A percentile compares a stretch with the other conserved stretches of the same genome.
Conservation (phyloP, 1,139 yeast species). For the Trichomonascaceae sp. region DNA sequence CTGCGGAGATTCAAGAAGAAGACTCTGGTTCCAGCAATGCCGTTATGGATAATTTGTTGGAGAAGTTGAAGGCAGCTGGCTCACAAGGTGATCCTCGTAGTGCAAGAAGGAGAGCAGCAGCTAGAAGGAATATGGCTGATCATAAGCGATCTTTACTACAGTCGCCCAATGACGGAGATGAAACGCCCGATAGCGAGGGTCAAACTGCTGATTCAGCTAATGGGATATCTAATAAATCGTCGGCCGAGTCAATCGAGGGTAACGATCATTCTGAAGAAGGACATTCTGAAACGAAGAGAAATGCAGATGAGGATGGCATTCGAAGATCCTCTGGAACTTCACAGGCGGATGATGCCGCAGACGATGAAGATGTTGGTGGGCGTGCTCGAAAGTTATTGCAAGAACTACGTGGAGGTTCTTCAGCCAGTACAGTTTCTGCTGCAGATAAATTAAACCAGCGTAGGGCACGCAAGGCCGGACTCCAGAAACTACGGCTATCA, state of each 20-base stretch:
- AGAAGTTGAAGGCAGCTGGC: slow-evolving; percentile 67
- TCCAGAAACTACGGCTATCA: slow-evolving; percentile 16
- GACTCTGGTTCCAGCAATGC: slow-evolving; percentile 15
- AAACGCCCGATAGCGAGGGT: background rate
- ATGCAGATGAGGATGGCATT: background rate
- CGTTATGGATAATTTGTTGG: slow-evolving; percentile 69
- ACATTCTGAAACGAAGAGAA: background rate
- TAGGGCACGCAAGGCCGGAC: slow-evolving; percentile 25
- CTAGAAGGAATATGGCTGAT: slow-evolving; percentile 40
- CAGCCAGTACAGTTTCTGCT: slow-evolving; percentile 15
- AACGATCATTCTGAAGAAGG: background rate
- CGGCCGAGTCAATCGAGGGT: background rate
- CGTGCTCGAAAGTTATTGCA: slow-evolving; percentile 56
- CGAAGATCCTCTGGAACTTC: background rate
- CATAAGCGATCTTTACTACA: slow-evolving; percentile 18
- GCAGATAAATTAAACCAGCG: slow-evolving; percentile 23
- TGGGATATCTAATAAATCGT: background rate
- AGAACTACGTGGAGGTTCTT: slow-evolving; percentile 44
- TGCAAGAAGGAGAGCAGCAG: slow-evolving; percentile 76
- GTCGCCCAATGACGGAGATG: slow-evolving; percentile 1
- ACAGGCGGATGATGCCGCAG: slow-evolving; percentile 30
- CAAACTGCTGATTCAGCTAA: background rate
- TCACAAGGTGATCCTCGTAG: slow-evolving; percentile 69
- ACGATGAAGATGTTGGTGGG: slow-evolving; percentile 47
- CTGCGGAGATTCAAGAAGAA: background rate